Evolutionary conservation across 1,139 yeast genomes (phyloP), one percentile per base, ranked within the genome.

Genomic region (Yamadazyma sp.): DNA sequence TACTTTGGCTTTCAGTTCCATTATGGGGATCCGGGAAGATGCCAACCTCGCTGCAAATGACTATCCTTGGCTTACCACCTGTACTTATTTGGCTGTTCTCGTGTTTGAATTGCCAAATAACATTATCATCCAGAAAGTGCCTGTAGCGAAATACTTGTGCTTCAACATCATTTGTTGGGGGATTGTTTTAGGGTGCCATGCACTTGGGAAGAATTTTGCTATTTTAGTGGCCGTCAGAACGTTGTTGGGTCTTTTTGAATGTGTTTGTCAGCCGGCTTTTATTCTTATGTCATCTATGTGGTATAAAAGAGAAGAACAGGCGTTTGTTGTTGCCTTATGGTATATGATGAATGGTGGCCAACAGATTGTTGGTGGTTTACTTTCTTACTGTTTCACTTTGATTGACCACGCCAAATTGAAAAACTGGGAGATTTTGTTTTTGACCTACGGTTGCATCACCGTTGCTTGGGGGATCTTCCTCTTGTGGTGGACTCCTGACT

Each of bases 21-120:
- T 75, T 8, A 73, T 74, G 78, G 80, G 80, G 1, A 67, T 75
- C 40, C 64, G 64, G 48, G 54, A 58, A n/a, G 48, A 57, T 41
- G 45, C 55, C 45, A 43, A 45, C 45, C 40, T 56, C 27, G 51
- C 48, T 4, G 66, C 67, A 3, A 62, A 68, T 39, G 61, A 71
- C 42, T 72, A 64, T 47, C 62, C 72, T 27, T 61, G 73, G 51
- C 56, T 69, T 34, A 68, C 73, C 14, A 68, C 77, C 3, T 65
- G 68, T 34, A 62, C 70, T 40, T 70, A 66, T 43, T 69, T 66
- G 41, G 75, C 77, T 1, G 73, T 72, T 41, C 65, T 75, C 38
- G 64, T 70, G 33, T 75, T 74, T 28, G 78, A 71, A 41, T 73
- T 77, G 6, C 53, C 75, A 25, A 64, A 67, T 24, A 64, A 73